Conservation (phyloP, 257 asterid species). For the Oldenlandia corymbosa region DNA sequence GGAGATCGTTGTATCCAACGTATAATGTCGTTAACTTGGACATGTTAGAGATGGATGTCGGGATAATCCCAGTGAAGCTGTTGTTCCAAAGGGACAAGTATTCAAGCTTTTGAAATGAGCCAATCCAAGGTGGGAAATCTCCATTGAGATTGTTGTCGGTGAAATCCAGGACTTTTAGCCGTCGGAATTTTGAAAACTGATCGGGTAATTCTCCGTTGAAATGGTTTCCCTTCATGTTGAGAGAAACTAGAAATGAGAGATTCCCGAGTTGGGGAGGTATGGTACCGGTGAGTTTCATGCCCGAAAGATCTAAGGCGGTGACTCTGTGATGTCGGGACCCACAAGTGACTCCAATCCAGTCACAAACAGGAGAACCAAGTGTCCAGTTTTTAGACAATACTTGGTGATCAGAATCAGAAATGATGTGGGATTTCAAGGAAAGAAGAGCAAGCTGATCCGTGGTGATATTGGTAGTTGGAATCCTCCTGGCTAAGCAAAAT, state of each 20-base stretch:
- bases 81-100: neutral
- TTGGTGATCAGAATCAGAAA: too few species aligned
- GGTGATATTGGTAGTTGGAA: too few species aligned
- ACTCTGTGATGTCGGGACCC: neutral
- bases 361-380: too few species aligned
- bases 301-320: neutral
- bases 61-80: neutral
- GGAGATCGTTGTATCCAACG: neutral
- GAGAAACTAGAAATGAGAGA: neutral
- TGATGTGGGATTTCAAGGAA: too few species aligned
- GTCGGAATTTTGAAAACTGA: neutral
- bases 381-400: too few species aligned
- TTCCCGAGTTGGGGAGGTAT: neutral
- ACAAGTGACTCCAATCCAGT: too few species aligned
- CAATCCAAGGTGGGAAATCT: neutral
- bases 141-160: neutral
- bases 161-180: neutral
- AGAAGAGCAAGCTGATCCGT: too few species aligned
- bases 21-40: neutral
- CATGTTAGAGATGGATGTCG: neutral
- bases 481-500: too few species aligned
- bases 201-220: neutral
- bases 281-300: neutral
- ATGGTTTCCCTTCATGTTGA: neutral
- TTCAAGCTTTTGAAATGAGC: neutral